These are phyloP conservation scores for Chlorella variabilis DNA, from an alignment of 163 green algal genomes.

Conservation along the genomic window DNA sequence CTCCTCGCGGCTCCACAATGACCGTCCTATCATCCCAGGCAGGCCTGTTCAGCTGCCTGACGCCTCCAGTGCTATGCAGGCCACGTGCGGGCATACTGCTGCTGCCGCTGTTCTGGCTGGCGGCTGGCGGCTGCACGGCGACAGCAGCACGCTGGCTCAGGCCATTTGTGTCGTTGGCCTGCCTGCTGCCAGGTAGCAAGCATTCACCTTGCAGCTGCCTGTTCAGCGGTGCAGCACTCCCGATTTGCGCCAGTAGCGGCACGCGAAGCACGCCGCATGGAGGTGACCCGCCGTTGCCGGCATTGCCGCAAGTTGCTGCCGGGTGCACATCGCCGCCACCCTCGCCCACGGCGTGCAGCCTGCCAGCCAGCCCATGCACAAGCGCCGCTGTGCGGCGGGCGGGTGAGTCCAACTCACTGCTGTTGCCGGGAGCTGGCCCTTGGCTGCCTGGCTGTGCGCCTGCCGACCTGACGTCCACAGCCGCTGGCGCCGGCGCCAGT, in stretches of 20 bases:
- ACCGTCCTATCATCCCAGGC: slow-evolving; percentile 1
- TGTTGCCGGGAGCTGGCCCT: neutral
- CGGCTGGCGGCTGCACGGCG: no score
- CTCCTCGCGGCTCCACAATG: neutral
- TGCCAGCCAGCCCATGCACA: neutral
- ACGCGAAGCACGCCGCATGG: slow-evolving; percentile 14
- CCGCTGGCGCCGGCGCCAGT: no score
- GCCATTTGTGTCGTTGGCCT: no score
- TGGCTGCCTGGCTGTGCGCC: neutral
- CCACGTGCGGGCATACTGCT: no score
- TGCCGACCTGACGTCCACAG: no score
- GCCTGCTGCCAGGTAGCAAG: no score
- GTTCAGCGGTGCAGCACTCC: no score
- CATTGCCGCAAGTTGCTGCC: no score
- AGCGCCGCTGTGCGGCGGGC: neutral
- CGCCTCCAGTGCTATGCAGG: no score
- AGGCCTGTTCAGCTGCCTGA: neutral
- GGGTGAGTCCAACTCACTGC: neutral
- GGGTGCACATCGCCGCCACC: no score
- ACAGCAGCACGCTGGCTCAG: neutral
- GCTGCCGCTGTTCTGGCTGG: no score
- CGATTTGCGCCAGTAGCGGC: neutral
- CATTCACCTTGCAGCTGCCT: no score
- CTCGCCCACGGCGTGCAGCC: neutral
- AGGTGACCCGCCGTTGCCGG: neutral